phyloP scores from a whole-genome alignment of 345 rosid genomes.

The Ceriops zippeliana region DNA sequence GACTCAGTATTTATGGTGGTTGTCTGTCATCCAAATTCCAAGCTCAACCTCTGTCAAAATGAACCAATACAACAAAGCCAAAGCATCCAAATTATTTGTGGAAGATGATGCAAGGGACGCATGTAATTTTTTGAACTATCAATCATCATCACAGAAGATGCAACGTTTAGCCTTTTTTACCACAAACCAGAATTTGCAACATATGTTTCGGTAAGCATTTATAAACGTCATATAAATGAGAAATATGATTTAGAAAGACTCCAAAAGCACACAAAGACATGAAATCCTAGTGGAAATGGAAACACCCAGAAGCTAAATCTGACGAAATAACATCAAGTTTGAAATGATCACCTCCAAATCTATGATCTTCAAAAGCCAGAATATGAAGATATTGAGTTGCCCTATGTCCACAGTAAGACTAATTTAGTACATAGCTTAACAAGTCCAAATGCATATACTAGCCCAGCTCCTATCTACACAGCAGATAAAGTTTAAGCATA shows the following conservation, averaged over 20 bases:
- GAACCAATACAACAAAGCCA: neutral
- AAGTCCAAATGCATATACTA: constrained; percentile 14
- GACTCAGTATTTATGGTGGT: constrained; percentile 9
- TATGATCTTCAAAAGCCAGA: constrained; percentile 5
- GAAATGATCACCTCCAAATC: constrained; percentile 10
- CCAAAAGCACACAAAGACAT: neutral
- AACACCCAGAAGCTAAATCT: constrained; percentile 16
- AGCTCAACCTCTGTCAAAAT: constrained; percentile 14
- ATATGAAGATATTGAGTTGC: neutral
- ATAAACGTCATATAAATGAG: neutral
- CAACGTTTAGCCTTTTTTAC: neutral
- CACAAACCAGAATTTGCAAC: neutral
- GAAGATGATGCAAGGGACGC: neutral
- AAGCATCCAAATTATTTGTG: neutral
- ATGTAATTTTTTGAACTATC: neutral
- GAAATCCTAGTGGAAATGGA: neutral
- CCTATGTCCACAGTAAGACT: constrained; percentile 1
- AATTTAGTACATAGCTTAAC: constrained; percentile 2
- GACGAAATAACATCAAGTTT: constrained; percentile 1
- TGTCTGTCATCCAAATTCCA: constrained; percentile 6
- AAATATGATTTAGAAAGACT: neutral
- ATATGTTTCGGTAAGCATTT: neutral
- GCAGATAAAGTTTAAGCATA: neutral
- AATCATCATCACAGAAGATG: neutral
- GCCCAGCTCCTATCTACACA: neutral